These are phyloP conservation scores for Bipolaris oryzae DNA, from an alignment of 2,329 filamentous ascomycete species.

Conservation along the genomic window DNA sequence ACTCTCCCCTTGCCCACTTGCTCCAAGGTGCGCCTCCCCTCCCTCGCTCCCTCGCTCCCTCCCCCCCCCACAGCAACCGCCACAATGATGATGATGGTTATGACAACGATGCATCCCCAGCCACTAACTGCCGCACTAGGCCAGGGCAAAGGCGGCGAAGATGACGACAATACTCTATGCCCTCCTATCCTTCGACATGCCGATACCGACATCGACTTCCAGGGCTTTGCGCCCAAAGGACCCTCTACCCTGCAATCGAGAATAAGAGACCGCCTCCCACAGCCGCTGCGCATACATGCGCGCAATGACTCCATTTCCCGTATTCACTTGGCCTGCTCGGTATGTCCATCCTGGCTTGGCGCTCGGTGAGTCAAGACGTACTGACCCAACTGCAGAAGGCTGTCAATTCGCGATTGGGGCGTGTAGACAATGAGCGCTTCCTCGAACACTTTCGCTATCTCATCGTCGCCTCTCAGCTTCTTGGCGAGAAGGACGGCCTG, in stretches of 20 bases:
- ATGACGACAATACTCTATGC: constrained; percentile 30
- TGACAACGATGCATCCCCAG: constrained; percentile 7
- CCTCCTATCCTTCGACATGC: constrained; percentile 21
- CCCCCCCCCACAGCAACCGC: background rate
- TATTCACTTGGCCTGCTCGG: constrained; percentile 49
- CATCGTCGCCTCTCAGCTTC: constrained; percentile 86
- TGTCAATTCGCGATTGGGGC: constrained; percentile 73
- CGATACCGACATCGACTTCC: constrained; percentile 1
- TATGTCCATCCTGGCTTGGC: constrained; percentile 17
- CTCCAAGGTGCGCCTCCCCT: constrained; percentile 67
- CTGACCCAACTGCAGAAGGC: constrained; percentile 60
- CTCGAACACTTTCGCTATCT: constrained; percentile 93
- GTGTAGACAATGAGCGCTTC: constrained; percentile 81
- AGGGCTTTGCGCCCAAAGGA: constrained; percentile 58
- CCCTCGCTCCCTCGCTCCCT: background rate
- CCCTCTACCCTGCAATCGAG: constrained; percentile 56
- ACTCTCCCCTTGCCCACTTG: constrained; percentile 86
- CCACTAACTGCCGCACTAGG: constrained; percentile 38
- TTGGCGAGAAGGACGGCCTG: constrained; percentile 65
- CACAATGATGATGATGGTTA: background rate
- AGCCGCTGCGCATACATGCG: constrained; percentile 50
- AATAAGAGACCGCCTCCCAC: constrained; percentile 57
- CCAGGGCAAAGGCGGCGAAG: constrained; percentile 41
- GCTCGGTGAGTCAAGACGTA: background rate
- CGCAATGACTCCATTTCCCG: constrained; percentile 48